Percentiles rank a stretch among this genome's conserved stretches.
Evolutionary conservation across 495 filamentous ascomycete species (phyloP).

Genomic region (Parathielavia hyrcaniae): DNA sequence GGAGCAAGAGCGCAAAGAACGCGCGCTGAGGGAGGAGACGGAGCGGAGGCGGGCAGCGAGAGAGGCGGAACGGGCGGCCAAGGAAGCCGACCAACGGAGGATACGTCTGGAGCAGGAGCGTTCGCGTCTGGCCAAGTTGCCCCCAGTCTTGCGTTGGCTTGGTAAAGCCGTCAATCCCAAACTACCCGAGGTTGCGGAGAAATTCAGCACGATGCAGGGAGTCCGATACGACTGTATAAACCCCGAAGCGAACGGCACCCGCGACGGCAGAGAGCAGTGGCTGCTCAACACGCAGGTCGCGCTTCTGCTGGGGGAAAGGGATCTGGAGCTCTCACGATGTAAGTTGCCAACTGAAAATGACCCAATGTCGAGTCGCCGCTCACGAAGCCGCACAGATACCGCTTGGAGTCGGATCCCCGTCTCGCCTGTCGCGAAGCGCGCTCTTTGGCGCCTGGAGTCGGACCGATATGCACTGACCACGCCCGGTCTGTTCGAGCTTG

Average conservation of each 20-base stretch:
- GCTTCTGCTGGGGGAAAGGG: slow-evolving; percentile 67
- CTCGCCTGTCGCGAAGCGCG: slow-evolving; percentile 41
- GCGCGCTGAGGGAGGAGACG: slow-evolving; percentile 48
- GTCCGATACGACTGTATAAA: slow-evolving; percentile 51
- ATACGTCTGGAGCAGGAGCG: slow-evolving; percentile 43
- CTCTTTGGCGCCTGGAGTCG: slow-evolving; percentile 46
- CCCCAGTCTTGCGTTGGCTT: slow-evolving; percentile 50
- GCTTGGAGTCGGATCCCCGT: slow-evolving; percentile 58
- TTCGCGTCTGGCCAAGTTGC: slow-evolving; percentile 45
- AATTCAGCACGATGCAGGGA: slow-evolving; percentile 46
- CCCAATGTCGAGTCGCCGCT: background rate
- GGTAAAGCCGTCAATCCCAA: slow-evolving; percentile 46
- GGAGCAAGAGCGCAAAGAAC: slow-evolving; percentile 31
- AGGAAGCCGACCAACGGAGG: slow-evolving; percentile 50
- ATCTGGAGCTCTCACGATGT: slow-evolving; percentile 67
- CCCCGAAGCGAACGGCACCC: slow-evolving; percentile 40
- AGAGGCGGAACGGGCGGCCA: slow-evolving; percentile 51
- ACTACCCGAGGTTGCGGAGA: slow-evolving; percentile 40
- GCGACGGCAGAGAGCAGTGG: slow-evolving; percentile 59
- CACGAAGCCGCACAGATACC: slow-evolving; percentile 46
- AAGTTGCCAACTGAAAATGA: slow-evolving; percentile 28
- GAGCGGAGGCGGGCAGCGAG: slow-evolving; percentile 50
- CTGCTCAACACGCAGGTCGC: slow-evolving; percentile 71
- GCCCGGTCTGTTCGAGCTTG: slow-evolving; percentile 40
- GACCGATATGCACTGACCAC: slow-evolving; percentile 45